phyloP scores from a whole-genome alignment of 2,329 filamentous ascomycete genomes.

The Paraphoma sp. region DNA sequence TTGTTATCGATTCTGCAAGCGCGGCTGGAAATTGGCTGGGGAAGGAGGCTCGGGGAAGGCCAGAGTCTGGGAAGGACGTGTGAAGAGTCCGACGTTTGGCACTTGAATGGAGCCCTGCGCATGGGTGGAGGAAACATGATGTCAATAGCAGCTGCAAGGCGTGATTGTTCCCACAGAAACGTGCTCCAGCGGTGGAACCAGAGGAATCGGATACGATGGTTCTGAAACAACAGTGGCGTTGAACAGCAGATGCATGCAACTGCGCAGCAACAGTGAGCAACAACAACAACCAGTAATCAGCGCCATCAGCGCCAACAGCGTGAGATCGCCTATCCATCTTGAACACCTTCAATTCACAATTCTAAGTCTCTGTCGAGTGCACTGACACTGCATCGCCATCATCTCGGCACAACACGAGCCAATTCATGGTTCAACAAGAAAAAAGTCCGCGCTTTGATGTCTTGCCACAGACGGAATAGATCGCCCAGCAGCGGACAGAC shows the following conservation, averaged over 20 bases:
- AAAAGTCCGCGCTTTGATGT: constrained; percentile 10
- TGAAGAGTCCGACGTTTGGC: constrained; percentile 5
- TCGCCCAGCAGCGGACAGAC: constrained; percentile 5
- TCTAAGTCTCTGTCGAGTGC: not conserved
- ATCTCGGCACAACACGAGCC: constrained; percentile 7
- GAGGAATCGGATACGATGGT: constrained; percentile 5
- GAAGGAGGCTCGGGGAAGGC: constrained; percentile 1
- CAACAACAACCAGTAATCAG: not conserved
- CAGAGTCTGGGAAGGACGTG: constrained; percentile 5
- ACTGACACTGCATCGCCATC: constrained; percentile 1
- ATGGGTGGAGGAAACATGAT: constrained; percentile 8
- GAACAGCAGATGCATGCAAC: constrained; percentile 2
- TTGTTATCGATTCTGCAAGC: constrained; percentile 18
- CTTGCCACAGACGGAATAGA: constrained; percentile 6
- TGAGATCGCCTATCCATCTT: not conserved
- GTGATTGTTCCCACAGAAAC: constrained; percentile 24
- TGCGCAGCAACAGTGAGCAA: not conserved
- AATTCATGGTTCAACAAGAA: constrained; percentile 9
- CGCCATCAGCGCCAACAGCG: not conserved
- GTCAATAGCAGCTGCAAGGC: constrained; percentile 5
- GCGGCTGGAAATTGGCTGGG: constrained; percentile 8
- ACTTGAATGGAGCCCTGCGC: not conserved
- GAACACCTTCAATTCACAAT: not conserved
- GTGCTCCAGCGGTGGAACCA: constrained; percentile 12
- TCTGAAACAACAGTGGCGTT: constrained; percentile 10